These are phyloP conservation scores for Candida khao-thaluensis DNA, from an alignment of 805 yeast species.

Conservation along the genomic window DNA sequence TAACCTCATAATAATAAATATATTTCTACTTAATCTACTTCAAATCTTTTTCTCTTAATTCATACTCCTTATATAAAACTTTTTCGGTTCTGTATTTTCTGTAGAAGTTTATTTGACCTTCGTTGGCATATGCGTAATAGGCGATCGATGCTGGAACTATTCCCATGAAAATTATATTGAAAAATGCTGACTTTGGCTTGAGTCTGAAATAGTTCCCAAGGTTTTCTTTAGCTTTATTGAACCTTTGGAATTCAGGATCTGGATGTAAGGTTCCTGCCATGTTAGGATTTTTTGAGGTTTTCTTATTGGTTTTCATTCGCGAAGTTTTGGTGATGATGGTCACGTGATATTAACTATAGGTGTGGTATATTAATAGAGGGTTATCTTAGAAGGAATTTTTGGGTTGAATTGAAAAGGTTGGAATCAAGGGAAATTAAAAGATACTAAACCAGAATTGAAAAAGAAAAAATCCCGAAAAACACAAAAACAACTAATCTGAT, in stretches of 20 bases:
- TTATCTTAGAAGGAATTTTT: too few relatives aligned
- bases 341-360: too few relatives aligned
- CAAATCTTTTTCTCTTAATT: conserved; percentile 46
- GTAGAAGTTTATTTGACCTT: conserved; percentile 35
- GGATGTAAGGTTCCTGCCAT: conserved; percentile 47
- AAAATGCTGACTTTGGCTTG: conserved; percentile 36
- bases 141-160: conserved; percentile 38
- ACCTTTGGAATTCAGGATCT: conserved; percentile 41
- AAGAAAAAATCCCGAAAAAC: too few relatives aligned
- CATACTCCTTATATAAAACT: conserved; percentile 37
- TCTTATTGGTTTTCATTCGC: conserved; percentile 4
- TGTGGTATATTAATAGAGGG: too few relatives aligned
- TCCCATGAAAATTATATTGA: conserved; percentile 38
- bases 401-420: too few relatives aligned
- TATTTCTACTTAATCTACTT: conserved; percentile 14
- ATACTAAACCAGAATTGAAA: too few relatives aligned
- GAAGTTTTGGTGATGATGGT: too few relatives aligned
- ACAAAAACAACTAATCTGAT: too few relatives aligned
- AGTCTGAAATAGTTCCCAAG: conserved; percentile 43
- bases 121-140: conserved; percentile 35
- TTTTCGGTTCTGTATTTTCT: conserved; percentile 37
- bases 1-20: too few relatives aligned
- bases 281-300: background rate
- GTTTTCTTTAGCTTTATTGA: conserved; percentile 42
- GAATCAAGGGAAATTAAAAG: too few relatives aligned